A percentile compares a stretch with the other conserved stretches of the same genome.
Conservation (phyloP, 78 protist genomes). For the Chrysochromulina tobinii region DNA sequence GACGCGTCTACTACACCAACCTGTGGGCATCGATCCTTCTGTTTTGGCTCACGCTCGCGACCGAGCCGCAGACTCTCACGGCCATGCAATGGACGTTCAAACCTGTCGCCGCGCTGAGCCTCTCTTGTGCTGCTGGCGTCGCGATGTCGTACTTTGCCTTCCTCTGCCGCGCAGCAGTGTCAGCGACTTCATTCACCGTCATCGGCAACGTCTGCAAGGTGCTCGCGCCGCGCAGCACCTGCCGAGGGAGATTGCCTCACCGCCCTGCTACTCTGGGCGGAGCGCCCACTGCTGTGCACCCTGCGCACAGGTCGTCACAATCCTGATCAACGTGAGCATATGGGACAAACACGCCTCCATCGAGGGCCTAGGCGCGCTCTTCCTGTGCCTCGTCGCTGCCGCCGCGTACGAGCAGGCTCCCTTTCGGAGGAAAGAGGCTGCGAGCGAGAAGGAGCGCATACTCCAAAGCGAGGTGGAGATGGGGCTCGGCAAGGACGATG, state of each 20-base stretch:
- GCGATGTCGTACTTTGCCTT: constrained; percentile 11
- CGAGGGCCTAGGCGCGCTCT: not conserved
- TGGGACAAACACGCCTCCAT: not conserved
- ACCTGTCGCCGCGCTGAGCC: not conserved
- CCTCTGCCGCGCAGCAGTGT: constrained; percentile 16
- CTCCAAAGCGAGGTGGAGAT: too few relatives aligned
- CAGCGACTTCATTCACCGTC: constrained; percentile 6
- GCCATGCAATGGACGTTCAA: not conserved
- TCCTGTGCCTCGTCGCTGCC: not conserved
- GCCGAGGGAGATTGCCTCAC: too few relatives aligned
- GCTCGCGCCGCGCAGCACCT: too few relatives aligned
- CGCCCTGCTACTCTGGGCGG: too few relatives aligned
- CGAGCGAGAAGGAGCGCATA: too few relatives aligned
- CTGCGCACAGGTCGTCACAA: not conserved
- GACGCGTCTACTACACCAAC: constrained; percentile 6
- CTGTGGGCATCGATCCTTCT: not conserved
- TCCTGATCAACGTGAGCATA: not conserved
- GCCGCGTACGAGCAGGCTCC: not conserved
- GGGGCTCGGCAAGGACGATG: too few relatives aligned
- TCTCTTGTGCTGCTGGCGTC: not conserved
- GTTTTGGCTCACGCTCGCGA: not conserved
- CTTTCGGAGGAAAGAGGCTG: too few relatives aligned
- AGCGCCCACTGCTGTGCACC: too few relatives aligned
- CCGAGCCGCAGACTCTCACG: too few relatives aligned
- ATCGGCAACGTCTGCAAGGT: constrained; percentile 19